Evolutionary conservation across 441 rosid genomes (phyloP), one percentile per base, ranked within the genome.

Genomic region (Syzygium syzygioides): DNA sequence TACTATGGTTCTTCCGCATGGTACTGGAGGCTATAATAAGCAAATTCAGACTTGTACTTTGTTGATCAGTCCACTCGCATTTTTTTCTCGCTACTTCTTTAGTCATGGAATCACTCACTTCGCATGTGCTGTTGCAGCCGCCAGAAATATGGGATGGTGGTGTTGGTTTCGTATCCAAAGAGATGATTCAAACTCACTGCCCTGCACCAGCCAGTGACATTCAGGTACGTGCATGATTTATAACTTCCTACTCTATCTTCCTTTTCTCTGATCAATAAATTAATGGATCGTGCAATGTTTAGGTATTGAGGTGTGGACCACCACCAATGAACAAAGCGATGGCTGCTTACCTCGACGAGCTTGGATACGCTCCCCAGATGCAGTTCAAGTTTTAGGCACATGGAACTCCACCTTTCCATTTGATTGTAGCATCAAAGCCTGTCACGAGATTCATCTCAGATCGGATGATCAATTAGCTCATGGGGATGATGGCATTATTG

Each of bases 311-410:
- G 90, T 95, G 98, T 32, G 96, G 98, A 45, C 97, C 97, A 12
- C 96, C 97, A 15, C 95, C 95, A 0, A 95, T 92, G 97, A 95
- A 94, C 94, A 95, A 93, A 89, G 96, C 96, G 28, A 95, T 95
- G 95, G 95, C 94, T 80, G 92, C 91, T 84, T 89, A 94, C 93
- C 93, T 95, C 18, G 89, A 93, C 32, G 93, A 92, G 85, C 93
- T 95, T 23, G 95, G 95, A 56, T 95, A 95, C 90, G 86, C 93
- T 41, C 76, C 93, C 28, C 84, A 93, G 91, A 94, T 92, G 96
- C 97, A 92, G 91, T 95, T 95, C 90, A 93, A 95, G 90, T 94
- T 95, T 87, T 95, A 88, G 60, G 83, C 50, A 13, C n/a, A 13
- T 41, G 18, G 52, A 45, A 76, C 52, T 76, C 83, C 83, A 76